A percentile compares a stretch with the other conserved stretches of the same genome.
phyloP scores from a whole-genome alignment of 2,329 filamentous ascomycete genomes.

The Plectosphaerella cucumerina region DNA sequence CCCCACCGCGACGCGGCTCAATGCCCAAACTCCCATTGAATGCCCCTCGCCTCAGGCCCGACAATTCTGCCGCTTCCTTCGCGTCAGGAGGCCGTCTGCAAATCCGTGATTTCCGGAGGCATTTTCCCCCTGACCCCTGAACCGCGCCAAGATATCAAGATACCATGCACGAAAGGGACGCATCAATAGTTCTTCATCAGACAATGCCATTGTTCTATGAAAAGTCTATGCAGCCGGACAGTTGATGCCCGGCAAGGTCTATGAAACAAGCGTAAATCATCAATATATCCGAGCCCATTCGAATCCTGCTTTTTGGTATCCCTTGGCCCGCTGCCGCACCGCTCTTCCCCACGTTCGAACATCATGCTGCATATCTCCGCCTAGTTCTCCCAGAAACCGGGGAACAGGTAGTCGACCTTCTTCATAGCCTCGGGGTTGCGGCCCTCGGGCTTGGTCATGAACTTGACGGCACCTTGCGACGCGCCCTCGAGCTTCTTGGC shows the following conservation, averaged over 20 bases:
- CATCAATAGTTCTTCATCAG: too few relatives aligned
- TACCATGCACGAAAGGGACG: too few relatives aligned
- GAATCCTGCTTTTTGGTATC: background rate
- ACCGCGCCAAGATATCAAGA: too few relatives aligned
- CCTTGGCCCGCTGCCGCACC: conserved; percentile 1
- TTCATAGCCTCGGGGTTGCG: conserved; percentile 70
- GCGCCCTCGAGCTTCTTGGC: conserved; percentile 79
- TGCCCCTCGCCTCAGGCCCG: too few relatives aligned
- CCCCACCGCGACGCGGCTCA: too few relatives aligned
- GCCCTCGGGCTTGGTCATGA: conserved; percentile 77
- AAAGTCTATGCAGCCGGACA: background rate
- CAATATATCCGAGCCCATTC: background rate
- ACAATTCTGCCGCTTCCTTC: too few relatives aligned
- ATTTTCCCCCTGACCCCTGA: too few relatives aligned
- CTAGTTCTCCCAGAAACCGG: conserved; percentile 61
- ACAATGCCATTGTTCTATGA: background rate
- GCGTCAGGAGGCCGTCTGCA: too few relatives aligned
- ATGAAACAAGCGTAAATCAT: conserved; percentile 1
- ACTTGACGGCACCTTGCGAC: conserved; percentile 71
- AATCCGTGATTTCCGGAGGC: too few relatives aligned
- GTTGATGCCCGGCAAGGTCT: conserved; percentile 4
- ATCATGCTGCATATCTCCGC: background rate
- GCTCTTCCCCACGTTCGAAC: background rate
- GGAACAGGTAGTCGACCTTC: conserved; percentile 84
- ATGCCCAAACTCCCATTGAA: too few relatives aligned